Conservation (phyloP, 306 rosid genomes). For the Cucurbita argyrosperma region DNA sequence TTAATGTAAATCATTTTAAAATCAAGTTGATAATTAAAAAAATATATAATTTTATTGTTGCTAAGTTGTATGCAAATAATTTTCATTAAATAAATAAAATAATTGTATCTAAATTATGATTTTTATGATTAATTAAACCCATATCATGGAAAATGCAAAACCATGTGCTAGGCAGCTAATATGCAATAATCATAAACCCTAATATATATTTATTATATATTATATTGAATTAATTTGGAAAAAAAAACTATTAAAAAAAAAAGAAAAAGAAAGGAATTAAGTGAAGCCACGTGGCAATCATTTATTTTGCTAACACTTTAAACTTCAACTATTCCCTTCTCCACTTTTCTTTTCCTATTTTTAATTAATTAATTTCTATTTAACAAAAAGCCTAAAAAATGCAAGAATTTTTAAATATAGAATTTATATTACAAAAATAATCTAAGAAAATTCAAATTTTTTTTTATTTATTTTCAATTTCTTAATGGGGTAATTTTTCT, state of each 20-base stretch:
- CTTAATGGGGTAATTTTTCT: not conserved
- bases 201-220: not conserved
- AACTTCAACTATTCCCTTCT: not conserved
- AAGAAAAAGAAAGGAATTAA: not conserved
- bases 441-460: too few relatives aligned
- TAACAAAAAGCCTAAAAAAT: not conserved
- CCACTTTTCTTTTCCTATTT: not conserved
- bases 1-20: not conserved
- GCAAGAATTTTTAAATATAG: too few relatives aligned
- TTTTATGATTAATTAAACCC: not conserved
- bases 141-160: not conserved
- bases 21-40: not conserved
- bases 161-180: not conserved
- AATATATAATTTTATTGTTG: not conserved
- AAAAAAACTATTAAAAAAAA: not conserved
- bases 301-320: conserved; percentile 1
- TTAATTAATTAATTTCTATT: too few relatives aligned
- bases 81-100: not conserved
- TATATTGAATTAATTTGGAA: not conserved
- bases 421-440: too few relatives aligned
- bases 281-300: not conserved
- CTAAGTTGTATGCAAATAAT: not conserved
- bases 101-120: not conserved
- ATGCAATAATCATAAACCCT: not conserved
- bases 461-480: not conserved